Conservation (phyloP, 768 basidiomycete genomes). For the Tylopilus vinaceipallidus region DNA sequence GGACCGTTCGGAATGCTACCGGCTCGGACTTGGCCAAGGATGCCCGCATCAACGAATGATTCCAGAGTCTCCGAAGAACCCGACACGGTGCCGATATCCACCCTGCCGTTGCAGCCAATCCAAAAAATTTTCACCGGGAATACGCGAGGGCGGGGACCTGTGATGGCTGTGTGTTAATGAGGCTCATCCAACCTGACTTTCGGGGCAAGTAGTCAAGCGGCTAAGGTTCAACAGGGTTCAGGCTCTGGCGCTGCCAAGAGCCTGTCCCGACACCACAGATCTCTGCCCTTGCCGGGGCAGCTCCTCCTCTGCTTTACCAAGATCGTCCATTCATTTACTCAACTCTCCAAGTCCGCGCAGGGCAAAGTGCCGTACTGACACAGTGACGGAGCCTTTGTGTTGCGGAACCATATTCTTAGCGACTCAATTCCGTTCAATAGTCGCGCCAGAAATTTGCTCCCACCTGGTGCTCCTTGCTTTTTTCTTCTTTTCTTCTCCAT, state of each 20-base stretch:
- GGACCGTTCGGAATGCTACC: background rate
- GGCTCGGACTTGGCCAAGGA: too few relatives aligned
- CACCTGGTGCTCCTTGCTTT: constrained; percentile 27
- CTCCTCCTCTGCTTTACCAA: constrained; percentile 15
- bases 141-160: constrained; percentile 40
- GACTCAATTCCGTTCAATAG: constrained; percentile 37
- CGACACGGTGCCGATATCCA: constrained; percentile 14
- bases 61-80: constrained; percentile 1
- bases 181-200: constrained; percentile 31
- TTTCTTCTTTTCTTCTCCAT: constrained; percentile 29
- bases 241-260: constrained; percentile 29
- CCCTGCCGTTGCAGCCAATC: constrained; percentile 21
- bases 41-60: background rate
- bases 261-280: constrained; percentile 22
- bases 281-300: constrained; percentile 13
- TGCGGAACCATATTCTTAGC: constrained; percentile 38
- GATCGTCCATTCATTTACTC: constrained; percentile 28
- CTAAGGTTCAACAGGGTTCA: constrained; percentile 32
- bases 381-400: constrained; percentile 30
- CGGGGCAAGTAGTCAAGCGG: constrained; percentile 30
- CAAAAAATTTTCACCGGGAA: constrained; percentile 36
- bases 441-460: constrained; percentile 34
- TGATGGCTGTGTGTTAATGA: constrained; percentile 38
- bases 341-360: constrained; percentile 21
- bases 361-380: constrained; percentile 30